A percentile compares a stretch with the other conserved stretches of the same genome.
Conservation (phyloP, 2,329 filamentous ascomycete genomes). For the Fusarium avenaceum region DNA sequence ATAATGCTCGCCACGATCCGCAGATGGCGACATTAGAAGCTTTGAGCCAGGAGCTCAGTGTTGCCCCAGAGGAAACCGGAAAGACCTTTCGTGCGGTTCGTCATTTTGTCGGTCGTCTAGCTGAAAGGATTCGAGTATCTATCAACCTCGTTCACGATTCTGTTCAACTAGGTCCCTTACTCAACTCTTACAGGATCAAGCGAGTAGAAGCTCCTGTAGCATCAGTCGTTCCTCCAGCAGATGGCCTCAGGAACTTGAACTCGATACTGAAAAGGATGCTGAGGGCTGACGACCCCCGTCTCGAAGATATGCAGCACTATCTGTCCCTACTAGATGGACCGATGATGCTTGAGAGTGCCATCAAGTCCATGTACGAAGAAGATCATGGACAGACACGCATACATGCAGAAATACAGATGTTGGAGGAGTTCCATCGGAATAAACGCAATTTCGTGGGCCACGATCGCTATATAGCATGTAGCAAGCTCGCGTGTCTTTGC, state of each 20-base stretch:
- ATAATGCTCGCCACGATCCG: slow-evolving; percentile 31
- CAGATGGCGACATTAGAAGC: slow-evolving; percentile 33
- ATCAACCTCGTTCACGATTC: slow-evolving; percentile 55
- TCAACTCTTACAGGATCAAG: slow-evolving; percentile 51
- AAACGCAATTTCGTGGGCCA: slow-evolving; percentile 53
- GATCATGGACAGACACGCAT: slow-evolving; percentile 46
- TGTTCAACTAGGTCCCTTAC: slow-evolving; percentile 48
- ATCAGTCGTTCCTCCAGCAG: slow-evolving; percentile 43
- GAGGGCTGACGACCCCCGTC: slow-evolving; percentile 10
- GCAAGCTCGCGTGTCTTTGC: slow-evolving; percentile 65
- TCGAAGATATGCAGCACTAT: slow-evolving; percentile 8
- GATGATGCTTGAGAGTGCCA: slow-evolving; percentile 9
- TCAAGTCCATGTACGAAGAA: slow-evolving; percentile 25
- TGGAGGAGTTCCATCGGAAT: slow-evolving; percentile 60
- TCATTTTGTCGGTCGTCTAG: slow-evolving; percentile 62
- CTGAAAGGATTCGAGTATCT: slow-evolving; percentile 57
- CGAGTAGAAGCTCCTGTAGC: slow-evolving; percentile 27
- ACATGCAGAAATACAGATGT: slow-evolving; percentile 48
- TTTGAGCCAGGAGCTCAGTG: slow-evolving; percentile 22
- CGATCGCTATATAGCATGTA: slow-evolving; percentile 64
- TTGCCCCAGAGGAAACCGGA: not conserved
- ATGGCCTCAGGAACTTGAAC: slow-evolving; percentile 49
- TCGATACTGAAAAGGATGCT: slow-evolving; percentile 54
- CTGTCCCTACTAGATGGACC: slow-evolving; percentile 15
- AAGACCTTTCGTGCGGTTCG: slow-evolving; percentile 49